Evolutionary conservation across 2,329 filamentous ascomycete species (phyloP), one percentile per base, ranked within the genome.

Genomic region (Ascochyta clinopodiicola): DNA sequence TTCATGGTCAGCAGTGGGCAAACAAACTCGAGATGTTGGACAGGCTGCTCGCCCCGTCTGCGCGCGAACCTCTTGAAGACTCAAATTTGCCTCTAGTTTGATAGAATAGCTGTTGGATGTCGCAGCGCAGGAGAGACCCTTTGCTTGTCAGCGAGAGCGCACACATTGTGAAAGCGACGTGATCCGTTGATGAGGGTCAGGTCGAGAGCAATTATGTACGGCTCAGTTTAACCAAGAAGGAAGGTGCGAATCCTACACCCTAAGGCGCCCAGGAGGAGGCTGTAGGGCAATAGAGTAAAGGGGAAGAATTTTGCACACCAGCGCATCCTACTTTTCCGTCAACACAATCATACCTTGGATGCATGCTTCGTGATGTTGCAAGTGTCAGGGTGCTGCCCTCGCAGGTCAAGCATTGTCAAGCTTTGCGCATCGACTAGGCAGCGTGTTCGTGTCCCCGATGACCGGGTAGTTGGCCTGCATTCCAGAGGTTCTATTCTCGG

Each of bases 11-110:
- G 44, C 27, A 55, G 51, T 24, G 50, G 59, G 6, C 54, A 43
- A 27, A 59, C 25, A 53, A 62, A 25, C 58, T 51, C 3, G 47
- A 36, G 17, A 58, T 58, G 53, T 47, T 57, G 53, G 40, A 47
- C 35, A 58, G 54, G 37, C 53, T 47, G 6, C 56, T 59, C 6
- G 31, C 44, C 25, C 57, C 52, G 17, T 47, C 56, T 9, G 12
- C 39, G 12, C 48, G 59, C 27, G 39, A 54, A 1, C 48, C 46
- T 17, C 43, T 19, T 61, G 12, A 51, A 53, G 6, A 24, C 22
- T 6, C 22, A 24, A 24, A 4, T 6, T 24, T 24, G 6, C 22
- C 4, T 24, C 22, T 24, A 24, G 4, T 24, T 24, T 24, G 4
- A 24, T 6, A 24, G 39, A 44, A 13, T 50, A 60, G 44, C 44